phyloP scores from a whole-genome alignment of 2,329 filamentous ascomycete genomes.

The Fusarium mexicanum region DNA sequence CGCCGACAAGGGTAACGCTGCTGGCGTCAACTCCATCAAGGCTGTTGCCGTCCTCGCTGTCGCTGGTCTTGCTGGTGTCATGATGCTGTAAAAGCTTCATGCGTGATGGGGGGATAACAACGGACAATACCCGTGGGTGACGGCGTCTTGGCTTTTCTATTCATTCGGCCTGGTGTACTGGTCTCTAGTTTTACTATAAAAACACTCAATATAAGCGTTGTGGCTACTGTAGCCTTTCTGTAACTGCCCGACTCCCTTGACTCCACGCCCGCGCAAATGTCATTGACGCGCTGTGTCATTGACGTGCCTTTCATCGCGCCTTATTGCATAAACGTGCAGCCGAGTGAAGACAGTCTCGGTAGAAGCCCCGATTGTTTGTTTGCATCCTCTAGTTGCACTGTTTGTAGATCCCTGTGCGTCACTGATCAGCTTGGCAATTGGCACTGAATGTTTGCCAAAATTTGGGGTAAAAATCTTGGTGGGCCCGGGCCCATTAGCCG shows the following conservation, averaged over 20 bases:
- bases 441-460: neutral
- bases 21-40: conserved; percentile 17
- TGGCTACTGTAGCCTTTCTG: neutral
- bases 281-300: neutral
- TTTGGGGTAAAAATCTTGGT: neutral
- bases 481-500: neutral
- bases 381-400: neutral
- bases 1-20: conserved; percentile 6
- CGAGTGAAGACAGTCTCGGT: neutral
- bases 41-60: conserved; percentile 5
- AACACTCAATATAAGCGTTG: neutral
- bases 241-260: neutral
- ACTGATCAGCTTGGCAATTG: neutral
- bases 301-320: too few species aligned
- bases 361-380: neutral
- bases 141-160: neutral
- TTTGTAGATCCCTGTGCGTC: neutral
- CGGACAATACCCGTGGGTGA: neutral
- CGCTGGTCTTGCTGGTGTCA: conserved; percentile 26
- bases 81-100: conserved; percentile 14
- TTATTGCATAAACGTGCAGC: neutral
- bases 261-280: neutral
- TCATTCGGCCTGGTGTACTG: conserved; percentile 2
- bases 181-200: neutral
- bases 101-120: neutral